Evolutionary conservation across 2,329 filamentous ascomycete genomes (phyloP), one percentile per base, ranked within the genome.

Genomic region (Didymella pinodella): DNA sequence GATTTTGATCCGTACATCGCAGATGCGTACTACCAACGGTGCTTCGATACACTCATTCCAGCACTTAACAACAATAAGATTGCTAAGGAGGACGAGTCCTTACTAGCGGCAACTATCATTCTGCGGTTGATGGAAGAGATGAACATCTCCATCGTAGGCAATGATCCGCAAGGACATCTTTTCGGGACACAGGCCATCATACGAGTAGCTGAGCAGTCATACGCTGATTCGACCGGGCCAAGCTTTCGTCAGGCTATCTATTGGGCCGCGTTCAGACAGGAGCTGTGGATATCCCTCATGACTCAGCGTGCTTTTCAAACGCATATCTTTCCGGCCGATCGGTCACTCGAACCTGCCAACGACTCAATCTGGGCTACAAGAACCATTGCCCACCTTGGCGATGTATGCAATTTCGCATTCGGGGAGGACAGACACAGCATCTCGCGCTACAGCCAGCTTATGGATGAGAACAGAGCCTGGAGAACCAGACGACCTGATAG

Each of bases 301-400:
- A 71, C 73, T 1, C 74, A 76, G 43, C 70, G 72, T 31, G 69
- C 74, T 8, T 76, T 76, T 36, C 72, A 74, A 32, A 45, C 75
- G 16, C 73, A 77, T 40, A 75, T 77, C 4, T 76, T 76, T n/a
- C 72, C 73, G 2, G 72, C 73, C 25, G 76, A 79, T 63, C 71
- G 78, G 14, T 78, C 77, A 0, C 71, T 78, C 7, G 74, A 78
- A 50, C 72, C 75, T 16, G 73, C 76, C 1, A 74, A 74, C 25
- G 78, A 80, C 54, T 77, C 76, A 4, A 69, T 75, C 7, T 80
- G 78, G 78, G 77, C 78, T 18, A 79, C 78, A 32, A 72, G 78
- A 11, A 78, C 78, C 18, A 79, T 80, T 43, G 72, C 72, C 7
- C 75, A 76, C 59, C 64, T 77, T 6, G 75, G 71, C 8, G 75